A percentile compares a stretch with the other conserved stretches of the same genome.
Conservation (phyloP, 495 filamentous ascomycete species). For the Letharia columbiana region DNA sequence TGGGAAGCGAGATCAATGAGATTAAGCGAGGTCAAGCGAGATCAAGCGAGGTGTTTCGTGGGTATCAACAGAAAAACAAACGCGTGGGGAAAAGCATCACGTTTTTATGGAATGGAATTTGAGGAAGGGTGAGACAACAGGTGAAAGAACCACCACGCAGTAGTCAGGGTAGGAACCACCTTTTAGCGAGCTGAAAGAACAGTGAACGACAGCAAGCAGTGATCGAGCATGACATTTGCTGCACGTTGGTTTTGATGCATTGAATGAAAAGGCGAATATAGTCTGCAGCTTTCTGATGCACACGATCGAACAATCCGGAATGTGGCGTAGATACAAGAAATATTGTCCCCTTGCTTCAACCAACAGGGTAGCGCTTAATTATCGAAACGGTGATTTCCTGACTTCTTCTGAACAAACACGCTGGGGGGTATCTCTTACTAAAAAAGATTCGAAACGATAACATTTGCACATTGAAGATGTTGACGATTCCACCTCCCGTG, state of each 20-base stretch:
- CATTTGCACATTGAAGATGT: not conserved
- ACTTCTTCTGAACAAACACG: not conserved
- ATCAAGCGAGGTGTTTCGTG: not conserved
- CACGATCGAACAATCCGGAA: not conserved
- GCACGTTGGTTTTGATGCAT: not conserved
- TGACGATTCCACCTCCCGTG: not conserved
- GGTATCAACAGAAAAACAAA: not conserved
- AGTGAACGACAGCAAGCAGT: not conserved
- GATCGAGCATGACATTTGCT: not conserved
- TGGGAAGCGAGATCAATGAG: not conserved
- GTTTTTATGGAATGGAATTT: not conserved
- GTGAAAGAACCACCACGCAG: not conserved
- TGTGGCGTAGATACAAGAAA: not conserved
- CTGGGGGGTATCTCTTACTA: slow-evolving; percentile 1
- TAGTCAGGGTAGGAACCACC: not conserved
- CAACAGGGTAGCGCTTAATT: not conserved
- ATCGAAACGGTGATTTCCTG: not conserved
- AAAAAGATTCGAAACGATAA: not conserved
- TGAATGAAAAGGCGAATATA: not conserved
- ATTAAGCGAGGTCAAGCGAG: slow-evolving; percentile 2
- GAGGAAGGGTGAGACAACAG: not conserved
- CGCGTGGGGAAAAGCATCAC: not conserved
- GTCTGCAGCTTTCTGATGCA: not conserved
- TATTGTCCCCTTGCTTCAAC: not conserved
- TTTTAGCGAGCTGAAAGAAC: not conserved